Evolutionary conservation across 805 yeast genomes (phyloP).

Genomic region (Hemisphaericaspora nanyangensis): DNA sequence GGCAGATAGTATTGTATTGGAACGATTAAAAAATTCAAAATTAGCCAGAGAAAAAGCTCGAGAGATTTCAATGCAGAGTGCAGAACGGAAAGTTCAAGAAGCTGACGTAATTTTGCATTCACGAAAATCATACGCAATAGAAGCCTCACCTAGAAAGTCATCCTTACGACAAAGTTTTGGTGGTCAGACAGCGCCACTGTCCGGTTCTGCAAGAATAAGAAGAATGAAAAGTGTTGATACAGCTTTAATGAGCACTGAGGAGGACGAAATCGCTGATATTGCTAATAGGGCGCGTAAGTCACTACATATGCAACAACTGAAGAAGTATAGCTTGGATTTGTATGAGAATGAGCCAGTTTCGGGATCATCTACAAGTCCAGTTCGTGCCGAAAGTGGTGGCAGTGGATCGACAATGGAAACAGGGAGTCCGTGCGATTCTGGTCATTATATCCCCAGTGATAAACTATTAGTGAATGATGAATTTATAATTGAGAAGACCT

Average conservation of each 20-base stretch:
- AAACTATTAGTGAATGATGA: slow-evolving; percentile 65
- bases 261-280: slow-evolving; percentile 51
- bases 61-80: slow-evolving; percentile 57
- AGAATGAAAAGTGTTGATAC: slow-evolving; percentile 49
- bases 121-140: slow-evolving; percentile 36
- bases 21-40: slow-evolving; percentile 56
- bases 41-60: slow-evolving; percentile 60
- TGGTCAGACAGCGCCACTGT: slow-evolving; percentile 10
- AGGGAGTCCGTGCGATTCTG: background rate
- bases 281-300: slow-evolving; percentile 53
- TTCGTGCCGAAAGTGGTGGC: background rate
- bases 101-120: slow-evolving; percentile 69
- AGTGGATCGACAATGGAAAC: background rate
- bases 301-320: slow-evolving; percentile 53
- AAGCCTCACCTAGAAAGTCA: slow-evolving; percentile 22
- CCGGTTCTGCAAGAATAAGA: slow-evolving; percentile 10
- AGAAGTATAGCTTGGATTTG: slow-evolving; percentile 44
- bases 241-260: slow-evolving; percentile 39
- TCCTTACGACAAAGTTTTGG: slow-evolving; percentile 29
- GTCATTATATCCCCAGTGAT: slow-evolving; percentile 39
- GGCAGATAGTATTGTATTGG: slow-evolving; percentile 87
- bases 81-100: slow-evolving; percentile 67
- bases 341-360: background rate
- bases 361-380: background rate
- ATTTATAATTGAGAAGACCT: slow-evolving; percentile 73